Evolutionary conservation across 345 rosid species (phyloP), one percentile per base, ranked within the genome.

Genomic region (Eucalyptus marginata): DNA sequence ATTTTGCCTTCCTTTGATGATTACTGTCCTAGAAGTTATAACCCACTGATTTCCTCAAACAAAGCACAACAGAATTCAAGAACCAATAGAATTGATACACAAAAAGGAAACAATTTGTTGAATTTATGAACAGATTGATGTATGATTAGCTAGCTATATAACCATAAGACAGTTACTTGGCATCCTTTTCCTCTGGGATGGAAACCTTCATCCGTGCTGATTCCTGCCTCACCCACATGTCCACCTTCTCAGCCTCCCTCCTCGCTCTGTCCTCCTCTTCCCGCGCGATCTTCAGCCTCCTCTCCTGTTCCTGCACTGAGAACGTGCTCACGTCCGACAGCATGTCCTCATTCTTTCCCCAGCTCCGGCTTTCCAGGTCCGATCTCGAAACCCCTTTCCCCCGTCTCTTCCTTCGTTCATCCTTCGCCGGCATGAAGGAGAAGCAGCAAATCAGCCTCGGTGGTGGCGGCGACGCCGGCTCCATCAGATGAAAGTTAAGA

Each of bases 241-340:
- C 90, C 79, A 91, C 88, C 52, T 88, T 91, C 81, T 88, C 88
- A 18, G 92, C 92, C 87, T 91, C 90, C 47, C 33, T 89, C 59
- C 90, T 89, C 46, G 86, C 87, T 44, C 89, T 88, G 71, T 90
- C 90, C 87, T 91, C 92, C 50, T 88, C 91, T 64, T 91, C 86
- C 86, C 62, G 33, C 3, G 92, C 92, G 64, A 49, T 68, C 92
- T 87, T 91, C 86, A 91, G 25, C 87, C 89, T 87, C 90, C 87
- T 88, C 66, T 87, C 91, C 49, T 91, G 92, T 33, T 91, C 90
- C 49, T 88, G 80, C 59, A 88, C 90, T 6, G 90, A 91, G 86
- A 91, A 91, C 22, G 91, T 91, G 87, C 91, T 90, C 86, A 64
- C 24, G 47, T 91, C 92, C 58, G 90, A 79, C 84, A 91, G 84